Conservation (phyloP, 176 grass and related monocot genomes). For the Carex kokanica region DNA sequence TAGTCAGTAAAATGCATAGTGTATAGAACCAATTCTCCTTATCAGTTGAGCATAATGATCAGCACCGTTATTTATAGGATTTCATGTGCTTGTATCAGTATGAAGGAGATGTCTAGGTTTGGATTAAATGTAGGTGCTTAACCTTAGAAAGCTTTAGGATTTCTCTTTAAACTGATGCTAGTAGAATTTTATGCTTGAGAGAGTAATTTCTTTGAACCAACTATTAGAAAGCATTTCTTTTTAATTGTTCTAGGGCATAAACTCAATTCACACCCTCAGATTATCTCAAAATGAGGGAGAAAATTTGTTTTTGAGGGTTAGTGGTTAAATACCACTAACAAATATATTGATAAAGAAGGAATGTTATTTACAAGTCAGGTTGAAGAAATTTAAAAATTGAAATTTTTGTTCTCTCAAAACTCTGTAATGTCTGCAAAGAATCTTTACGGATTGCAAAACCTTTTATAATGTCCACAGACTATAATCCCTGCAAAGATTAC, state of each 20-base stretch:
- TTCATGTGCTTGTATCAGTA: neutral
- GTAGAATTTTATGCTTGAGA: neutral
- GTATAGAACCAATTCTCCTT: no score
- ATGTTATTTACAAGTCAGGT: no score
- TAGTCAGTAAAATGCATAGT: no score
- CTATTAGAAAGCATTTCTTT: neutral
- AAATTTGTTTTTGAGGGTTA: neutral
- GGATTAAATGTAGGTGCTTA: neutral
- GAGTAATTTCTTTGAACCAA: neutral
- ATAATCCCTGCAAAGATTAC: no score
- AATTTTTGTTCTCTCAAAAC: no score
- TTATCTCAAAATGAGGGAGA: neutral
- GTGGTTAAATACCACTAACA: no score
- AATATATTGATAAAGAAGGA: no score
- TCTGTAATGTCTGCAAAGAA: no score
- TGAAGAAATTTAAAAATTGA: no score
- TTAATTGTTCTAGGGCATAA: neutral
- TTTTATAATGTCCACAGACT: no score
- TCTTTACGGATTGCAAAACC: no score
- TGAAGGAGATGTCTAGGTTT: neutral
- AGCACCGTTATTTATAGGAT: neutral
- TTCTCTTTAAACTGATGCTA: neutral
- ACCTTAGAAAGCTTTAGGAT: neutral
- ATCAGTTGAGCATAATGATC: neutral
- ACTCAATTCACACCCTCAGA: neutral